phyloP scores from a whole-genome alignment of 202 grass and related monocot species.

The Bolboschoenoplectus hybrid region DNA sequence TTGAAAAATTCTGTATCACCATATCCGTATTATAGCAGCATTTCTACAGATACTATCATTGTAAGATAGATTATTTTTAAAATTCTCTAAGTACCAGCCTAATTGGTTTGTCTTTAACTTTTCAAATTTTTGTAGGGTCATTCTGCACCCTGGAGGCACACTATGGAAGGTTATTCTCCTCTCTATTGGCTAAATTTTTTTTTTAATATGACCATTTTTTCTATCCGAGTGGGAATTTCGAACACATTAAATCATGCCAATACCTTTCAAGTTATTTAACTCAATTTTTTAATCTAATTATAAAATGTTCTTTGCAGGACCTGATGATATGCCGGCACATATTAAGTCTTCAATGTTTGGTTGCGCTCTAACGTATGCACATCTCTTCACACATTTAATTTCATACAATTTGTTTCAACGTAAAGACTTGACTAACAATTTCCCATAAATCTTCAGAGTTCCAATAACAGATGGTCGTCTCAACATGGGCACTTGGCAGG shows the following conservation, averaged over 20 bases:
- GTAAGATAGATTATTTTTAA: not conserved
- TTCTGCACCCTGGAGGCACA: conserved; percentile 80
- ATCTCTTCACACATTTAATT: conserved; percentile 16
- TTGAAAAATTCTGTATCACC: not conserved
- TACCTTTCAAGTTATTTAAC: not conserved
- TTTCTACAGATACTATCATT: not conserved
- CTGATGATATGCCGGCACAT: conserved; percentile 99
- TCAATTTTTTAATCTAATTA: conserved; percentile 18
- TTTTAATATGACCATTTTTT: not conserved
- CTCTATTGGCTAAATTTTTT: not conserved
- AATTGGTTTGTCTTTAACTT: not conserved
- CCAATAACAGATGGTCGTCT: conserved; percentile 89
- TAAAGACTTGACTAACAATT: conserved; percentile 18
- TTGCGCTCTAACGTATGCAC: conserved; percentile 78
- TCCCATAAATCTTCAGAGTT: conserved; percentile 57
- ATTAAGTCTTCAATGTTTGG: conserved; percentile 99
- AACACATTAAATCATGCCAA: not conserved
- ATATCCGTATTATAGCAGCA: not conserved
- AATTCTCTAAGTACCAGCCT: not conserved
- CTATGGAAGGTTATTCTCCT: conserved; percentile 58
- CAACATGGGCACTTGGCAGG: conserved; percentile 98
- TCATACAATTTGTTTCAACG: conserved; percentile 20
- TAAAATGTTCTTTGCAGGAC: conserved; percentile 54
- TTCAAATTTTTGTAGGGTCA: conserved; percentile 50
- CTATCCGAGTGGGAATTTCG: not conserved